Conservation (phyloP, 2,329 filamentous ascomycete species). For the Aspergillus pseudoglaucus region DNA sequence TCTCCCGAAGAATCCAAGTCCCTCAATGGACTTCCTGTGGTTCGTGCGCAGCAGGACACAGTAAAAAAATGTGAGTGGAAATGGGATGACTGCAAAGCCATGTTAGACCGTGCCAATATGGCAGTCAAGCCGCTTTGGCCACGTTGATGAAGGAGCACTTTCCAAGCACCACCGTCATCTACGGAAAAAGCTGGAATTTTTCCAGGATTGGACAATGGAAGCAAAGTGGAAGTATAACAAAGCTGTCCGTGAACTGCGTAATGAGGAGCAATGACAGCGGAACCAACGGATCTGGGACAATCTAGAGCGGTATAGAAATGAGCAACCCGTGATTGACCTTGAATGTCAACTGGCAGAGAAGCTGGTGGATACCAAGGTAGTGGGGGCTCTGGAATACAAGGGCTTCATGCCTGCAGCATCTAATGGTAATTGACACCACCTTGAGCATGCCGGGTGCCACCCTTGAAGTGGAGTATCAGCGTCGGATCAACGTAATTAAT, state of each 20-base stretch:
- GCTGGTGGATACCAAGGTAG: constrained; percentile 7
- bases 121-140: constrained; percentile 3
- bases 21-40: constrained; percentile 7
- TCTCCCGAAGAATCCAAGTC: constrained; percentile 9
- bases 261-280: constrained; percentile 10
- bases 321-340: constrained; percentile 16
- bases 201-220: constrained; percentile 6
- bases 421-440: constrained; percentile 16
- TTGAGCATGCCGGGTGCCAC: constrained; percentile 16
- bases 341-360: constrained; percentile 13
- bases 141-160: background rate
- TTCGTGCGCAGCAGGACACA: constrained; percentile 8
- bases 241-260: constrained; percentile 10
- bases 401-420: constrained; percentile 17
- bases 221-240: constrained; percentile 10
- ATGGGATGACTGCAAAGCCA: constrained; percentile 7
- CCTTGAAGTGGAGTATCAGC: constrained; percentile 16
- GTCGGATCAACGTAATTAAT: constrained; percentile 18
- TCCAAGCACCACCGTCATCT: constrained; percentile 2
- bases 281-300: constrained; percentile 6
- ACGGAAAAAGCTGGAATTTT: constrained; percentile 8
- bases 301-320: constrained; percentile 11
- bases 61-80: constrained; percentile 8
- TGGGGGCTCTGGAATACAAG: constrained; percentile 11
- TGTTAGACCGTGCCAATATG: constrained; percentile 5